Evolutionary conservation across 495 filamentous ascomycete species (phyloP), one percentile per base, ranked within the genome.

Genomic region (Acidomyces sp.): DNA sequence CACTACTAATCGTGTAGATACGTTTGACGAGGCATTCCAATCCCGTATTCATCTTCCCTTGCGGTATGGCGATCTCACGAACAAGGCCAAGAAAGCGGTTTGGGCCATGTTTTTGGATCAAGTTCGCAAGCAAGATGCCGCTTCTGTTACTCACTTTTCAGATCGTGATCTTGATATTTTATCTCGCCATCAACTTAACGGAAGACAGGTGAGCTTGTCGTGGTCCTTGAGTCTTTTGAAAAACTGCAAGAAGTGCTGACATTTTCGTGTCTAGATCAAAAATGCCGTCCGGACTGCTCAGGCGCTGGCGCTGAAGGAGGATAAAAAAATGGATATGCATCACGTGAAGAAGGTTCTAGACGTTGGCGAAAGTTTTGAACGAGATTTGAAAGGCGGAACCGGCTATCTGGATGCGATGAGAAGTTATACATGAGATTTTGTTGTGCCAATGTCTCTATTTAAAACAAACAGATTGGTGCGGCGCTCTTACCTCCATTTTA

Each of bases 261-360:
- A n/a, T n/a, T n/a, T n/a, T n/a, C n/a, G n/a, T n/a, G n/a, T n/a
- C n/a, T n/a, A n/a, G 68, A 94, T 94, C 69, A 94, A 94, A 65
- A 93, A 94, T 58, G 81, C 78, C 4, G 80, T 93, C 30, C 72
- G 82, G 37, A 87, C 84, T 2, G 83, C 86, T 1, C 86, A 93
- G 57, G 80, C 80, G 0, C 67, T 93, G 11, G 86, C 86, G 3
- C 73, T 90, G 43, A 81, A 84, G 47, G 81, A 86, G 56, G 65
- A 65, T 27, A 68, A 75, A 27, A 67, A 69, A 0, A 66, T 93
- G 4, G 69, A 71, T 1, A 86, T 93, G 78, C 71, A 74, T 30
- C 83, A 93, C 55, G 84, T 93, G 61, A 77, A 75, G 48, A 71
- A 78, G 35, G 83, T 92, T 13, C 70, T 93, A 2, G 78, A 85